Evolutionary conservation across 306 rosid species (phyloP).

Genomic region (Lotus japonicus): DNA sequence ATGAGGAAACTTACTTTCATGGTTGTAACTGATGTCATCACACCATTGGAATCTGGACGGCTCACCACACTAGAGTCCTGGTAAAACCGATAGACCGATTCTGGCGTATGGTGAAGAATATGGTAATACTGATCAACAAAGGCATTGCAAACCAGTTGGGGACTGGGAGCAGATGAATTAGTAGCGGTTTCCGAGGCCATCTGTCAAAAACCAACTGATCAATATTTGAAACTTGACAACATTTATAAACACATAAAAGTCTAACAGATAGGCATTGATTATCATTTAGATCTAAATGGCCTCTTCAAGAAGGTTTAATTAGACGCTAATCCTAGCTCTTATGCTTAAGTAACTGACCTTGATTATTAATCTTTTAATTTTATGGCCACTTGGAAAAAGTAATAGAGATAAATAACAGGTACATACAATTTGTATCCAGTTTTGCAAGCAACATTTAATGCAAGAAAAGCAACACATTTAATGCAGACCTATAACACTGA

Average conservation of each 20-base stretch:
- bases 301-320: neutral
- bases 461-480: conserved; percentile 5
- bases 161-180: conserved; percentile 39
- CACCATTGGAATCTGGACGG: conserved; percentile 61
- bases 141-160: conserved; percentile 68
- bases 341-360: neutral
- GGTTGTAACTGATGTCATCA: conserved; percentile 66
- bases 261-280: neutral
- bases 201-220: conserved; percentile 22
- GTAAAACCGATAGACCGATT: conserved; percentile 58
- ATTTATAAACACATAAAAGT: neutral
- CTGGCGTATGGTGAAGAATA: conserved; percentile 77
- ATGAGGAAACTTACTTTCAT: conserved; percentile 60
- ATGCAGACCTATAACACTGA: neutral
- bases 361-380: neutral
- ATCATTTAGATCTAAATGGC: neutral
- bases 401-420: neutral
- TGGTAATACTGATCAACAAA: conserved; percentile 81
- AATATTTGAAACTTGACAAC: conserved; percentile 17
- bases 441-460: neutral
- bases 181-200: conserved; percentile 58
- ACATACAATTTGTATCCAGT: neutral
- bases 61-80: conserved; percentile 66
- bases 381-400: neutral
- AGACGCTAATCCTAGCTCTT: neutral